Percentiles rank a stretch among this genome's conserved stretches.
phyloP scores from a whole-genome alignment of 495 filamentous ascomycete species.

The Beverwykella pulmonaria region DNA sequence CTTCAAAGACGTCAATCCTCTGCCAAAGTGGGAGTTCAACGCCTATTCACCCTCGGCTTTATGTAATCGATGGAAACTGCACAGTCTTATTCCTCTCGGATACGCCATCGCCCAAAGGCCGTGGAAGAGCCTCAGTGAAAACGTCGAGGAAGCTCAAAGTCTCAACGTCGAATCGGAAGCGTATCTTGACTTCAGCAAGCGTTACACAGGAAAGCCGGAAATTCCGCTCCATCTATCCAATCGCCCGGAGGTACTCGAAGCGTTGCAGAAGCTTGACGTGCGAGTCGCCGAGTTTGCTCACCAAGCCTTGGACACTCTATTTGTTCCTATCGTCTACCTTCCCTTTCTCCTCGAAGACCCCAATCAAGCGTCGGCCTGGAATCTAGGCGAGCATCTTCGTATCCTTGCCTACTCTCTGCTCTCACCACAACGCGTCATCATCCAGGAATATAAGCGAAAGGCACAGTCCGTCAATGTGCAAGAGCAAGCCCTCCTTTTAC shows the following conservation, averaged over 20 bases:
- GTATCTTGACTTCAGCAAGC: slow-evolving; percentile 17
- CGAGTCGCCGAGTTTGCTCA: slow-evolving; percentile 31
- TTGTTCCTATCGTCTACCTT: slow-evolving; percentile 15
- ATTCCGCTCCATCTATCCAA: background rate
- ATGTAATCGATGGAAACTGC: slow-evolving; percentile 16
- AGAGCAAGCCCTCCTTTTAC: background rate
- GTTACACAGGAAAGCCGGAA: slow-evolving; percentile 4
- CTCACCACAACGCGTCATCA: background rate
- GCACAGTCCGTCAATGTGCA: slow-evolving; percentile 14
- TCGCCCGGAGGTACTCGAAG: background rate
- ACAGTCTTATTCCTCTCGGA: slow-evolving; percentile 26
- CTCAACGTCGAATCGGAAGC: background rate
- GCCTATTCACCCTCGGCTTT: slow-evolving; percentile 17
- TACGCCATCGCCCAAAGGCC: slow-evolving; percentile 10
- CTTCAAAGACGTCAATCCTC: slow-evolving; percentile 23
- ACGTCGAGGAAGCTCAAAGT: slow-evolving; percentile 9
- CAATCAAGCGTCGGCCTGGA: slow-evolving; percentile 27
- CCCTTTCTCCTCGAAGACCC: slow-evolving; percentile 35
- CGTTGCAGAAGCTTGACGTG: slow-evolving; percentile 26
- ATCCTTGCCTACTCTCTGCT: slow-evolving; percentile 32
- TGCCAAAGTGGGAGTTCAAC: slow-evolving; percentile 3
- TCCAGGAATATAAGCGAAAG: slow-evolving; percentile 22
- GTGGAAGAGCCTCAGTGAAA: slow-evolving; percentile 4
- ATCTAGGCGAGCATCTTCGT: slow-evolving; percentile 19
- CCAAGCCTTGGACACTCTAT: slow-evolving; percentile 9